Percentiles rank a stretch among this genome's conserved stretches.
These are phyloP conservation scores for Trichoderma cornu-damae DNA, from an alignment of 2,329 filamentous ascomycete genomes.

Conservation along the genomic window DNA sequence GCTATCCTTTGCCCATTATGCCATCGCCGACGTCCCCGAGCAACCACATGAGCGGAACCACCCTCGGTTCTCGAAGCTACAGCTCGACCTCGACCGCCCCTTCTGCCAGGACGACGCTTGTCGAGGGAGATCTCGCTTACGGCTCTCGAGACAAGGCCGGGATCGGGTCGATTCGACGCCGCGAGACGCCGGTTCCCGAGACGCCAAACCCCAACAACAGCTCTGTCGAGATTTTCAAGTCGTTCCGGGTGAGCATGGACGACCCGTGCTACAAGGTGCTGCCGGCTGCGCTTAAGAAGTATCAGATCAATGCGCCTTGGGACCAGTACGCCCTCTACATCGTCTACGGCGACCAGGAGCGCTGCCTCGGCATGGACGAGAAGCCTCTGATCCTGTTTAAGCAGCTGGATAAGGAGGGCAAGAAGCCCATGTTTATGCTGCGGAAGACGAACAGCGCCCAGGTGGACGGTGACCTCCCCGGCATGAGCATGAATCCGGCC, in stretches of 20 bases:
- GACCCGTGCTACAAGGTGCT: conserved; percentile 97
- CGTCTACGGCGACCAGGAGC: conserved; percentile 96
- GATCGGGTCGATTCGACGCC: conserved; percentile 37
- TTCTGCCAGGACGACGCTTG: conserved; percentile 52
- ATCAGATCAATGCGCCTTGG: conserved; percentile 97
- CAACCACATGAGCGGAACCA: conserved; percentile 48
- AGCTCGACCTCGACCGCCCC: conserved; percentile 52
- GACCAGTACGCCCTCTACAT: conserved; percentile 97
- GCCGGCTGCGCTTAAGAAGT: conserved; percentile 91
- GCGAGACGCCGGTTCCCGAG: conserved; percentile 58
- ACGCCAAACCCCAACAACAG: conserved; percentile 53
- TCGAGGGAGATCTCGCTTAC: conserved; percentile 42
- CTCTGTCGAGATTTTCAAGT: conserved; percentile 95
- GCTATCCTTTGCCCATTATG: conserved; percentile 60
- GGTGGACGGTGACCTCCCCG: conserved; percentile 50
- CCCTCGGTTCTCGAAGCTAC: conserved; percentile 58
- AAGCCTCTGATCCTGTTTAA: conserved; percentile 95
- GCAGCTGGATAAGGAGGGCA: conserved; percentile 90
- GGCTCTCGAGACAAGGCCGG: conserved; percentile 30
- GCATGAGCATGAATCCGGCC: conserved; percentile 45
- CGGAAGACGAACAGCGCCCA: conserved; percentile 58
- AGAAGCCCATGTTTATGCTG: conserved; percentile 99
- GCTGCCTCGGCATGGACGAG: conserved; percentile 85
- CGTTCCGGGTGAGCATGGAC: conserved; percentile 95
- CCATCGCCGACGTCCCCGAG: conserved; percentile 67